Evolutionary conservation across 768 basidiomycete genomes (phyloP).

Genomic region (Agaricus bisporus): DNA sequence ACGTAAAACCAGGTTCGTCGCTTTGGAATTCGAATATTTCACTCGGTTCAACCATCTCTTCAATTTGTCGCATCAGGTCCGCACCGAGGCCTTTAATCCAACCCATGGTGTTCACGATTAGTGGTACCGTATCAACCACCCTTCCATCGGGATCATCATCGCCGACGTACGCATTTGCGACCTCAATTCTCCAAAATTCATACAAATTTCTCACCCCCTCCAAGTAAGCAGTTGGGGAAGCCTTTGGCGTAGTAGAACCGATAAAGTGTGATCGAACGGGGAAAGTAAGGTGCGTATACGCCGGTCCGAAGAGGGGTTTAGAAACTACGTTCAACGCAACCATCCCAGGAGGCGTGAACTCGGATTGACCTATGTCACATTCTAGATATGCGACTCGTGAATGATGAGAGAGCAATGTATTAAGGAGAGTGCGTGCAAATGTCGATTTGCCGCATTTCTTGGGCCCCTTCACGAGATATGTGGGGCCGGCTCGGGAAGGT

Average conservation of each 20-base stretch:
- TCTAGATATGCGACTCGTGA: conserved; percentile 85
- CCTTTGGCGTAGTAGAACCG: conserved; percentile 71
- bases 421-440: conserved; percentile 68
- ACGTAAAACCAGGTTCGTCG: conserved; percentile 11
- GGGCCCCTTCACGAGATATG: conserved; percentile 75
- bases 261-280: conserved; percentile 77
- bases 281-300: conserved; percentile 76
- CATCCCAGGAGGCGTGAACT: conserved; percentile 85
- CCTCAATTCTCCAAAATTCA: conserved; percentile 61
- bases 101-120: conserved; percentile 94
- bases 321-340: conserved; percentile 75
- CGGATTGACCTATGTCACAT: conserved; percentile 90
- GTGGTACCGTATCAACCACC: conserved; percentile 59
- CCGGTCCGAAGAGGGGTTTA: conserved; percentile 68
- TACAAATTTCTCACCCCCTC: conserved; percentile 60
- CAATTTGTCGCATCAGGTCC: conserved; percentile 67
- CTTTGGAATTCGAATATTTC: conserved; percentile 49
- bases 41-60: conserved; percentile 55
- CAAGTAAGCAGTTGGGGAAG: conserved; percentile 74
- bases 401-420: conserved; percentile 63
- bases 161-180: conserved; percentile 41
- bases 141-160: conserved; percentile 25
- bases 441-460: conserved; percentile 91
- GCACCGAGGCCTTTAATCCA: conserved; percentile 94
- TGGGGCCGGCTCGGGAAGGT: conserved; percentile 14